Conservation (phyloP, 768 basidiomycete genomes). For the Rhodotorula toruloides region DNA sequence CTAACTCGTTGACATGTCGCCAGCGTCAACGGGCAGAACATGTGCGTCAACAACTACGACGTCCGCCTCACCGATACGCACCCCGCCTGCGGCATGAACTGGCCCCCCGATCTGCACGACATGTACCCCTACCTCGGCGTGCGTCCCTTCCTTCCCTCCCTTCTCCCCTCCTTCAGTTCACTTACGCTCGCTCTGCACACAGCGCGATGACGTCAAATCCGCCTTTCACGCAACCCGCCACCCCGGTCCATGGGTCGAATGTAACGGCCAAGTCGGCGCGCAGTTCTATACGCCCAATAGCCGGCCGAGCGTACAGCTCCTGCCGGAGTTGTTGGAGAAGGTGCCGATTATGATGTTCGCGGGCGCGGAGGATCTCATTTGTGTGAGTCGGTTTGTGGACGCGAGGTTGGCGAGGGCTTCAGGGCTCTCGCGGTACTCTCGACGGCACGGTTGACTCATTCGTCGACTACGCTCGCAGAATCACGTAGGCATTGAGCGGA, state of each 20-base stretch:
- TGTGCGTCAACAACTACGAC: constrained; percentile 93
- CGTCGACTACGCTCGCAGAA: constrained; percentile 53
- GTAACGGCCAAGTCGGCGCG: constrained; percentile 60
- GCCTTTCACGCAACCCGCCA: constrained; percentile 78
- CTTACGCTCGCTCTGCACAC: background rate
- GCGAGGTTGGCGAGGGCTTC: background rate
- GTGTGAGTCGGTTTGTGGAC: too few species aligned
- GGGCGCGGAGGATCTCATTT: constrained; percentile 93
- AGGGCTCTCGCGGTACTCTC: background rate
- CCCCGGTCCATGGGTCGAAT: constrained; percentile 60
- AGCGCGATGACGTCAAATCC: constrained; percentile 73
- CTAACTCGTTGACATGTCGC: too few species aligned
- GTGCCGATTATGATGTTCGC: constrained; percentile 86
- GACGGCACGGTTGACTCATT: background rate
- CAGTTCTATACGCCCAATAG: constrained; percentile 59
- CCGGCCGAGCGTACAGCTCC: constrained; percentile 65
- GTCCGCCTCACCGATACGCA: constrained; percentile 69
- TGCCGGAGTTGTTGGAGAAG: constrained; percentile 70
- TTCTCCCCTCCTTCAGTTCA: too few species aligned
- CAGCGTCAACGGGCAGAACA: constrained; percentile 50
- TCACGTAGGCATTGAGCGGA: constrained; percentile 79
- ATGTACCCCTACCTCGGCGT: constrained; percentile 65
- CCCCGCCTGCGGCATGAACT: constrained; percentile 95
- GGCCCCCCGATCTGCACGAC: constrained; percentile 76
- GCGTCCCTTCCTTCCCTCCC: constrained; percentile 46